Percentiles rank a stretch among this genome's conserved stretches.
phyloP scores from a whole-genome alignment of 345 rosid genomes.

The Carallia pectinifolia region DNA sequence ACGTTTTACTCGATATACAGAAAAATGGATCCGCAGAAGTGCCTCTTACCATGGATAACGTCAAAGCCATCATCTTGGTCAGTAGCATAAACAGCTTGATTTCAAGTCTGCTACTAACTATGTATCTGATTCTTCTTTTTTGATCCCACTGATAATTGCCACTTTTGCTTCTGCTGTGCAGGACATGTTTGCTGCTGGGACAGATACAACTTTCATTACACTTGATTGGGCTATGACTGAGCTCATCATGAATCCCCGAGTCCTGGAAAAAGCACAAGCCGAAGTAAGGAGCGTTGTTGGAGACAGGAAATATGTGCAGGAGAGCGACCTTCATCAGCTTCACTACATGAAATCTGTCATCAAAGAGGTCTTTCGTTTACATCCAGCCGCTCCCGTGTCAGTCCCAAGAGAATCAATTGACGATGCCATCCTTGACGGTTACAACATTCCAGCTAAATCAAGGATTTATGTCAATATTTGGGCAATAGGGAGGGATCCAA shows the following conservation, averaged over 20 bases:
- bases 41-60: constrained; percentile 18
- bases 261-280: constrained; percentile 26
- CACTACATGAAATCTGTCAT: too few species aligned
- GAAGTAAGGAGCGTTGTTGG: constrained; percentile 4
- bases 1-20: constrained; percentile 22
- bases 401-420: too few species aligned
- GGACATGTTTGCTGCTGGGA: constrained; percentile 31
- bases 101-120: background rate
- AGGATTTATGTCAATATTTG: too few species aligned
- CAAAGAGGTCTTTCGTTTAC: too few species aligned
- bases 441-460: too few species aligned
- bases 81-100: background rate
- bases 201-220: constrained; percentile 23
- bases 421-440: too few species aligned
- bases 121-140: too few species aligned
- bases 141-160: background rate
- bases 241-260: constrained; percentile 19
- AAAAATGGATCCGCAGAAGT: constrained; percentile 13
- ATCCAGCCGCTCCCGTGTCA: too few species aligned
- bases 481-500: too few species aligned
- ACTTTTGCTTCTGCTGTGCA: constrained; percentile 6
- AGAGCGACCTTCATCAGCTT: too few species aligned
- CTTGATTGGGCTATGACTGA: constrained; percentile 32
- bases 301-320: too few species aligned
- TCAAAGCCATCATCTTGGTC: constrained; percentile 29